phyloP scores from a whole-genome alignment of 2,329 filamentous ascomycete species.

The Orbilia quercus region DNA sequence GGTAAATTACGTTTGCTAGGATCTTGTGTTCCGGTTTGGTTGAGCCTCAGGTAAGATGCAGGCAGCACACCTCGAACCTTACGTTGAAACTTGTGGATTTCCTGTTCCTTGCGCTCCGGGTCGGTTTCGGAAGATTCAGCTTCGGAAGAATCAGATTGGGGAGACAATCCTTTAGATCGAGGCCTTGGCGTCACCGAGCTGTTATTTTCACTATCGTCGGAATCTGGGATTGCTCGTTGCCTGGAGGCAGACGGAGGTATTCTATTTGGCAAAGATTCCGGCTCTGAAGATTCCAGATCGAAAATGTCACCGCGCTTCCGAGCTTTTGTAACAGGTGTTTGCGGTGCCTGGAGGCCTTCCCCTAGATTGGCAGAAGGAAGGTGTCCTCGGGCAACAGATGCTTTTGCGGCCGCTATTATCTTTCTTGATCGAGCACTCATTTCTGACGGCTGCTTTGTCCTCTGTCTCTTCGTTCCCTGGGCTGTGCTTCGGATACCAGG shows the following conservation, averaged over 20 bases:
- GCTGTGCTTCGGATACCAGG: slow-evolving; percentile 13
- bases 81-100: slow-evolving; percentile 36
- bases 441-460: slow-evolving; percentile 10
- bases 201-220: slow-evolving; percentile 36
- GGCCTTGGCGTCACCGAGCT: slow-evolving; percentile 9
- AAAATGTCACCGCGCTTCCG: slow-evolving; percentile 31
- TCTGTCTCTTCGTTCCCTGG: slow-evolving; percentile 29
- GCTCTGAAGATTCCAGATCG: slow-evolving; percentile 34
- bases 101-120: slow-evolving; percentile 19
- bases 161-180: neutral
- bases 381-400: slow-evolving; percentile 9
- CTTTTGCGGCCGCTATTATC: slow-evolving; percentile 31
- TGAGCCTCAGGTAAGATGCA: slow-evolving; percentile 48
- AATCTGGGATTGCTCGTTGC: slow-evolving; percentile 26
- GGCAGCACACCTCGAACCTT: slow-evolving; percentile 50
- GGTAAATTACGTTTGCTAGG: neutral
- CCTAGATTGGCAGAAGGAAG: neutral
- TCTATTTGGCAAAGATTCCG: slow-evolving; percentile 3
- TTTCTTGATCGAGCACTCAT: slow-evolving; percentile 18
- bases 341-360: neutral
- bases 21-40: slow-evolving; percentile 20
- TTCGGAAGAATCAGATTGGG: slow-evolving; percentile 12
- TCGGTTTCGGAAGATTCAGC: slow-evolving; percentile 26
- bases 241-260: slow-evolving; percentile 24
- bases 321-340: neutral